Conservation (phyloP, 768 basidiomycete species). For the Tulasnella sp. region DNA sequence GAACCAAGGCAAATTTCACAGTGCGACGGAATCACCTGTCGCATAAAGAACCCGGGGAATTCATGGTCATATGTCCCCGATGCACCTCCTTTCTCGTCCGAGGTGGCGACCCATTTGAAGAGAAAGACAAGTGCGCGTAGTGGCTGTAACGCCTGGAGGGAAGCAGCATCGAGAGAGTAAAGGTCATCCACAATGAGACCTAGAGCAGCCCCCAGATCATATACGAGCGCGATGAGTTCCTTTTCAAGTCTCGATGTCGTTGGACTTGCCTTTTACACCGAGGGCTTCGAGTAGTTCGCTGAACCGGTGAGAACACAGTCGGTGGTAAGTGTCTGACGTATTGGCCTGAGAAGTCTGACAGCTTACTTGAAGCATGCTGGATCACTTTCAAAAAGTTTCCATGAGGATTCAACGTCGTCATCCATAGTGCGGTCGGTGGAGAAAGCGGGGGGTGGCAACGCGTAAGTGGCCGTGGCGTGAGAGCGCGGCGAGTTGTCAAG, state of each 20-base stretch:
- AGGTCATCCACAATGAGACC: slow-evolving; percentile 76
- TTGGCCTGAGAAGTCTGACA: background rate
- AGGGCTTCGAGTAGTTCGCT: slow-evolving; percentile 73
- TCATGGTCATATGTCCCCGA: slow-evolving; percentile 26
- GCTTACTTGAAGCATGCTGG: slow-evolving; percentile 13
- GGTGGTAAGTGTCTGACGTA: background rate
- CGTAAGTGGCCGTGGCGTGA: background rate
- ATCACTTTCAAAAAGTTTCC: slow-evolving; percentile 13
- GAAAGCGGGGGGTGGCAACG: background rate
- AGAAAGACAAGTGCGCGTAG: slow-evolving; percentile 87
- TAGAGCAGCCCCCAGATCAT: too few species aligned
- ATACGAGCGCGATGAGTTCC: background rate
- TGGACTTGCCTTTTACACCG: slow-evolving; percentile 40
- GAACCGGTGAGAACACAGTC: slow-evolving; percentile 8
- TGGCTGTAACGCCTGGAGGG: slow-evolving; percentile 63
- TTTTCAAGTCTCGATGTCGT: background rate
- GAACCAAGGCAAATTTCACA: background rate
- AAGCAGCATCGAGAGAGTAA: slow-evolving; percentile 69
- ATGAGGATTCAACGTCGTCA: slow-evolving; percentile 9
- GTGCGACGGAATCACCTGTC: slow-evolving; percentile 34
- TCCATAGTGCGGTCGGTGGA: background rate
- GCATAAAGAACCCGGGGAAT: slow-evolving; percentile 84
- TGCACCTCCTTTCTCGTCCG: slow-evolving; percentile 20
- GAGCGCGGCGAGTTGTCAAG: background rate
- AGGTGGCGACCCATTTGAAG: slow-evolving; percentile 77